These are phyloP conservation scores for Lipomyces chichibuensis DNA, from an alignment of 805 yeast genomes.

Conservation along the genomic window DNA sequence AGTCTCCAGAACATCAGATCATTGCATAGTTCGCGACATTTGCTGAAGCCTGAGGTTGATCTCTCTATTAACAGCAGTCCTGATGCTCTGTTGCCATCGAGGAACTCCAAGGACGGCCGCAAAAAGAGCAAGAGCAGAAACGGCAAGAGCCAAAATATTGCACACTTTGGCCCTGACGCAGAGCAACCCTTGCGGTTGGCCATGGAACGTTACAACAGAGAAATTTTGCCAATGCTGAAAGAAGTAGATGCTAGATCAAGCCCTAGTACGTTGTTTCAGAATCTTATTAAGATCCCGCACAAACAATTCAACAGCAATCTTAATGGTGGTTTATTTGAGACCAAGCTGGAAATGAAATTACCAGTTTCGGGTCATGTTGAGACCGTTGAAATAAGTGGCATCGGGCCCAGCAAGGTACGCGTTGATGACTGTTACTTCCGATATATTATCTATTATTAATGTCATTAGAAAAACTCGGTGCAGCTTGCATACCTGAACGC, in stretches of 20 bases:
- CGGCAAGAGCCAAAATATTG: not conserved
- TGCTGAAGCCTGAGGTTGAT: not conserved
- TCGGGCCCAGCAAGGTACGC: not conserved
- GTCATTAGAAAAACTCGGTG: not conserved
- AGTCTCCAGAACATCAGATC: not conserved
- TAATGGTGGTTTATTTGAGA: not conserved
- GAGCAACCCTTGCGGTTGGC: not conserved
- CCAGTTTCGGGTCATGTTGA: not conserved
- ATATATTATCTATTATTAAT: not conserved
- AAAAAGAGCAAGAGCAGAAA: not conserved
- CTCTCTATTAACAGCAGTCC: not conserved
- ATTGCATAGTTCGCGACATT: not conserved
- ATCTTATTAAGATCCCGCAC: not conserved
- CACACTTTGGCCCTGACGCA: not conserved
- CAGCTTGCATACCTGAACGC: not conserved
- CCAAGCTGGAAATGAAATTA: not conserved
- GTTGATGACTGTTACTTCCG: not conserved
- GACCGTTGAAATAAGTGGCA: not conserved
- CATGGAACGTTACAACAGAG: not conserved
- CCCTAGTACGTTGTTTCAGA: not conserved
- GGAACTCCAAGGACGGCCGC: not conserved
- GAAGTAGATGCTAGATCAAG: not conserved
- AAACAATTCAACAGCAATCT: not conserved
- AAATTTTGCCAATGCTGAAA: not conserved
- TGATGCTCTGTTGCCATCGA: not conserved